Percentiles rank a stretch among this genome's conserved stretches.
phyloP scores from a whole-genome alignment of 257 asterid species.

The Verbascum thapsus region DNA sequence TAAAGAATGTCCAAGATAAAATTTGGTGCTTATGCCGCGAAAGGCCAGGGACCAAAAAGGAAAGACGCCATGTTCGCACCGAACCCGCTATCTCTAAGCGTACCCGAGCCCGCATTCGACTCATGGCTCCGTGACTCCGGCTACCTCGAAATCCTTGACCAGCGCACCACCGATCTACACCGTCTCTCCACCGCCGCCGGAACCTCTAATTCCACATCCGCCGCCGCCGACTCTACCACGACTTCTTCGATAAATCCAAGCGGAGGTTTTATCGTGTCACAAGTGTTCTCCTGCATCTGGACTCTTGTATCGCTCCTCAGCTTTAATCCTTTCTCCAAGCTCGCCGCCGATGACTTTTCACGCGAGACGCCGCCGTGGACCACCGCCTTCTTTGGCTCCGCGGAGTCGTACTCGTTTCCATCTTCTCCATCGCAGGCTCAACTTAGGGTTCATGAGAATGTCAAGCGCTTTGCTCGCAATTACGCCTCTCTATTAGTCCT shows the following conservation, averaged over 20 bases:
- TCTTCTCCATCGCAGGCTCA: conserved; percentile 83
- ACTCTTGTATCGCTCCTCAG: conserved; percentile 76
- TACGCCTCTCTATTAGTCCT: conserved; percentile 68
- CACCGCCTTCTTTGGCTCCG: conserved; percentile 58
- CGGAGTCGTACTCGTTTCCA: conserved; percentile 80
- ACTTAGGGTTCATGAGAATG: conserved; percentile 87
- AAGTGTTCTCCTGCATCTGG: conserved; percentile 47
- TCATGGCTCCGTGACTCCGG: conserved; percentile 92
- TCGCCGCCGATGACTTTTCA: conserved; percentile 66
- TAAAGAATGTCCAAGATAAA: conserved; percentile 24
- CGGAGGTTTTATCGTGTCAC: conserved; percentile 41
- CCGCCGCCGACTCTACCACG: conserved; percentile 31
- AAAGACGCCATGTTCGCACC: conserved; percentile 55
- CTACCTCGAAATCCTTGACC: conserved; percentile 84
- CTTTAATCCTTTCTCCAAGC: conserved; percentile 82
- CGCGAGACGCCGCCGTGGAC: conserved; percentile 85
- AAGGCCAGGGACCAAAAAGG: neutral
- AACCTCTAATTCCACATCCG: conserved; percentile 28
- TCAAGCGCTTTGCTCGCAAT: conserved; percentile 86
- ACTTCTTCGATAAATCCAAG: conserved; percentile 31
- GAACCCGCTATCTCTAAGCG: conserved; percentile 84
- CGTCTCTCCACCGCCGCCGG: conserved; percentile 52
- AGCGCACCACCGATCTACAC: conserved; percentile 82
- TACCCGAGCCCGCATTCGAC: conserved; percentile 82
- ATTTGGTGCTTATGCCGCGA: conserved; percentile 22